Base-by-base conservation (phyloP, 208 protist species). In the Leishmania tarentolae region DNA sequence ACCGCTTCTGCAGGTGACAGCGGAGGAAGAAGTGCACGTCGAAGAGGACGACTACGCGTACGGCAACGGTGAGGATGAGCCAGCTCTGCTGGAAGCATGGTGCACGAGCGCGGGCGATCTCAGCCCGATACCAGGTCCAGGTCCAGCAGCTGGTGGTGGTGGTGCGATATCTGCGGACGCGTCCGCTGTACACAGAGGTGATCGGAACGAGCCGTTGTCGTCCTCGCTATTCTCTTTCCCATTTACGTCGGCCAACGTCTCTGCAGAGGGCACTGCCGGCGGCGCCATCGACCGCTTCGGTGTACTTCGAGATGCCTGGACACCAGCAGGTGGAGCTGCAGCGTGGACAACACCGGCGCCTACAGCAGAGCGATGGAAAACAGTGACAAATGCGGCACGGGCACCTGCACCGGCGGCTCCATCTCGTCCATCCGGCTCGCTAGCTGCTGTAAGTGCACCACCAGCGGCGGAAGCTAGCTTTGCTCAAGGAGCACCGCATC, bases 31-130 rank as follows among this genome's bases (percentile, higher is more conserved):
- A 15, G 65, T 44, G 28, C 5, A 57, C 46, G 76, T 15, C 44
- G 63, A 70, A 7, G 76, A 70, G 44, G 56, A 0, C 47, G 46
- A 50, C 19, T 61, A 69, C 37, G 44, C 21, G 3, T 35, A 61
- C 50, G 37, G 31, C 6, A 65, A 84, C 53, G 57, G 77, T n/a
- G 65, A 75, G n/a, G 17, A 47, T 9, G 46, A 44, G 35, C 76
- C 77, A 5, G 50, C 82, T 11, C 77, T 82, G 65, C n/a, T 83
- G 44, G 78, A 52, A 3, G 78, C 83, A 57, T 82, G 78, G 78
- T 74, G 78, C 83, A 80, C 79, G 46, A 72, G 83, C 44, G 83
- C 77, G 57, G 52, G 7, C 3, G 78, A 57, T 28, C 35, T 83
- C 61, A 83, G 74, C 50, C 83, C 83, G 17, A 77, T 65, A 44